Base-by-base conservation (phyloP, 768 basidiomycete species). In the Trametes cingulata region DNA sequence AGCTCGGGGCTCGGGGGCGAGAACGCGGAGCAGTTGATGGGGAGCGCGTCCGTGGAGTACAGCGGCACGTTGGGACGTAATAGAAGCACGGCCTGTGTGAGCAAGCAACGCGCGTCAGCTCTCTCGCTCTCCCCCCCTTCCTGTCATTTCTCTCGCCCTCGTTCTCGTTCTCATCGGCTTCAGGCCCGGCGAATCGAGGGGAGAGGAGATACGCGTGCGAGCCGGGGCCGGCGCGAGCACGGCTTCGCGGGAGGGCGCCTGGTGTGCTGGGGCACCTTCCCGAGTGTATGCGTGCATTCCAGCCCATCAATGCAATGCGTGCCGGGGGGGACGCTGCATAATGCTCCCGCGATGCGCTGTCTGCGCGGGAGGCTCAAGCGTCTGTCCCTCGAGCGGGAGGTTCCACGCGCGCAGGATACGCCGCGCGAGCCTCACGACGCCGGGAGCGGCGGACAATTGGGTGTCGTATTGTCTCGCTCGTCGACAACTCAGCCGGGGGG, bases 11-110 rank as follows among this genome's bases (percentile, higher is more conserved):
- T 5, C 29, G 78, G 79, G 35, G 83, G 72, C 22, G 82, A 76
- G 65, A 82, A 86, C 13, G 85, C 83, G 3, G 90, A 89, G 70
- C 90, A 91, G 67, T 91, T 90, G 56, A 82, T 74, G 0, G 91
- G 92, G 33, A 87, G 75, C 27, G 90, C 88, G 71, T 94, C 92
- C 45, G 90, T 90, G 8, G 89, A 92, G 71, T 85, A 95, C 45
- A 94, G 82, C 43, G 91, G 83, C 67, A 93, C 86, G 57, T 86
- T 87, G 0, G 91, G 91, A 56, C 87, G 83, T 55, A 93, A 80
- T 20, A 94, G 79, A n/a, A 93, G 80, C 40, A 93, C 91, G 47
- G 91, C 91, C 91, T 92, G 67, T 49, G 60, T 50, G 55, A 64
- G 39, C 46, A 35, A 56, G 43, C n/a, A n/a, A n/a, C 49, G 42